These are phyloP conservation scores for Starmerella stigmatis DNA, from an alignment of 805 yeast genomes.

Conservation along the genomic window DNA sequence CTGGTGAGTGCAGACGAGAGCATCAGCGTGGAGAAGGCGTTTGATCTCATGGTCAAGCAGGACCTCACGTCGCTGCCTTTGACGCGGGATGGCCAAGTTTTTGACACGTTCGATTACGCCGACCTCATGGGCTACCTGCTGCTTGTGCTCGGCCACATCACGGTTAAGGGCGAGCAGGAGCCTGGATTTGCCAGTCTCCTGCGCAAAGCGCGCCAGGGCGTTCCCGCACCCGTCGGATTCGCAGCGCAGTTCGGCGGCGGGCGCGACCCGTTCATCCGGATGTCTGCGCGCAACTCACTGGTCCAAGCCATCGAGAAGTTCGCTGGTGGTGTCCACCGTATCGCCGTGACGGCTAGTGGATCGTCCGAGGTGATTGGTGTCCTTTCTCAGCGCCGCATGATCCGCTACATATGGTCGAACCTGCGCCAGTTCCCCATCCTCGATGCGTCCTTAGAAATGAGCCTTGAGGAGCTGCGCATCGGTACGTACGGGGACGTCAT, in stretches of 20 bases:
- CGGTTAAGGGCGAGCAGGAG: constrained; percentile 30
- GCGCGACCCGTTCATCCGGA: constrained; percentile 76
- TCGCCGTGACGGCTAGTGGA: constrained; percentile 54
- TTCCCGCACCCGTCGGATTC: constrained; percentile 83
- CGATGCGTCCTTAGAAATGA: constrained; percentile 55
- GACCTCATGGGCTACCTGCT: constrained; percentile 81
- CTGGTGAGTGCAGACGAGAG: constrained; percentile 57
- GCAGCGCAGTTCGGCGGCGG: constrained; percentile 67
- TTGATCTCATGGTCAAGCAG: constrained; percentile 59
- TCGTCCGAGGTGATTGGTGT: constrained; percentile 59
- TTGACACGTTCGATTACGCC: constrained; percentile 75
- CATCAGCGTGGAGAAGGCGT: constrained; percentile 77
- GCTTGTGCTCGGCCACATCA: constrained; percentile 66
- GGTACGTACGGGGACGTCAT: constrained; percentile 61
- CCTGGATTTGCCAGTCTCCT: constrained; percentile 34
- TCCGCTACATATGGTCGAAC: constrained; percentile 83
- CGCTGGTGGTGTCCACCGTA: constrained; percentile 93
- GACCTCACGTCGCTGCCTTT: constrained; percentile 84
- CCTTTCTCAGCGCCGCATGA: constrained; percentile 78
- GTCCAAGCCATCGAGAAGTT: constrained; percentile 70
- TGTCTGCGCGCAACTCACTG: constrained; percentile 51
- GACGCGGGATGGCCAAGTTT: constrained; percentile 14
- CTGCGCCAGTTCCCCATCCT: constrained; percentile 75
- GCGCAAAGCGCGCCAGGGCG: constrained; percentile 68
- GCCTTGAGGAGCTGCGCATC: constrained; percentile 60